These are phyloP conservation scores for Nakaseomyces kungkrabaensis DNA, from an alignment of 1,139 yeast genomes.

Conservation along the genomic window DNA sequence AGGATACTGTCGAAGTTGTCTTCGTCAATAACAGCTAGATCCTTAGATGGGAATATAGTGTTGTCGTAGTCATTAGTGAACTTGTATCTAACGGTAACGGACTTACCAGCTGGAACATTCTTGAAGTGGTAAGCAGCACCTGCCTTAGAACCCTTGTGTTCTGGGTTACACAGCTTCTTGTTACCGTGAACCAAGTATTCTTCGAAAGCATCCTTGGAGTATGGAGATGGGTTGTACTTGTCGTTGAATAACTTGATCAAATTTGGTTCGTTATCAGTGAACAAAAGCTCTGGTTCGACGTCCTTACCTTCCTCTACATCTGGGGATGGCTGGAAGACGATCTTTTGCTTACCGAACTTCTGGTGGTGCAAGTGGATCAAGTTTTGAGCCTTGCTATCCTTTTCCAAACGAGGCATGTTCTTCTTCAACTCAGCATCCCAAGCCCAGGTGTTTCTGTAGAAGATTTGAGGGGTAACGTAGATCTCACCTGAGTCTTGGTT, in stretches of 20 bases:
- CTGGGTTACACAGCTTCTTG: conserved; percentile 56
- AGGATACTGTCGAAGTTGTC: conserved; percentile 61
- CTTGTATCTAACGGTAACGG: conserved; percentile 73
- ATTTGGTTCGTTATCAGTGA: conserved; percentile 85
- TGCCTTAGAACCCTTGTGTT: conserved; percentile 55
- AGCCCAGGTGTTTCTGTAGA: conserved; percentile 83
- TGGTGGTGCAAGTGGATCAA: conserved; percentile 54
- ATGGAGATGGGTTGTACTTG: conserved; percentile 40
- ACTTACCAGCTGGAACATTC: conserved; percentile 76
- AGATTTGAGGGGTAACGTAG: conserved; percentile 74
- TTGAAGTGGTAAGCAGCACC: conserved; percentile 76
- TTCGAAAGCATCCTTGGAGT: conserved; percentile 83
- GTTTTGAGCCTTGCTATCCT: conserved; percentile 29
- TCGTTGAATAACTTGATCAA: conserved; percentile 54
- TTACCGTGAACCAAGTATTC: conserved; percentile 59
- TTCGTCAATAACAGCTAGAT: conserved; percentile 51
- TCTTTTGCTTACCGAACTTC: conserved; percentile 59
- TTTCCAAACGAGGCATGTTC: conserved; percentile 38
- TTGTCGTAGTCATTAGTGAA: conserved; percentile 34
- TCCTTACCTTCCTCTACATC: conserved; percentile 37
- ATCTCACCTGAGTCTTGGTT: conserved; percentile 66
- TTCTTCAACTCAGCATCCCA: conserved; percentile 49
- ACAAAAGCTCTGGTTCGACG: conserved; percentile 58
- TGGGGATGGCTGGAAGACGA: conserved; percentile 76
- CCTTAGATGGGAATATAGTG: conserved; percentile 12